Percentiles rank a stretch among this genome's conserved stretches.
These are phyloP conservation scores for Coemansia sp. DNA, from an alignment of 192 early-diverging fungal species.

Conservation along the genomic window DNA sequence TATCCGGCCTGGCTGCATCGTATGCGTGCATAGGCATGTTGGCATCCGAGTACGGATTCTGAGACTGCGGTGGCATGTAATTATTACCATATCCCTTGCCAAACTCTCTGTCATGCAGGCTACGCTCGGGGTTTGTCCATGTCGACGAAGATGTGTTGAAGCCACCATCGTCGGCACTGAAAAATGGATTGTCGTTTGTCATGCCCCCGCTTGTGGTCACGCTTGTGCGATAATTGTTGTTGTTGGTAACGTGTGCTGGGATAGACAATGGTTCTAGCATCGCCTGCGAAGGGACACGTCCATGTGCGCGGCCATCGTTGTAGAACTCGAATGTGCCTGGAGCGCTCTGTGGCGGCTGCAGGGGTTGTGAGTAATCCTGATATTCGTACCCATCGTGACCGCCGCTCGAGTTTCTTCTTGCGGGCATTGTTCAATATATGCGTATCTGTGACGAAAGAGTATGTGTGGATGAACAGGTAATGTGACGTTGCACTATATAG, in stretches of 20 bases:
- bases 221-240: background rate
- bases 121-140: background rate
- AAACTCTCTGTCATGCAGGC: background rate
- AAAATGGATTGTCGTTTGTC: background rate
- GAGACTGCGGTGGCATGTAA: background rate
- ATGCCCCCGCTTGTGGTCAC: background rate
- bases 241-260: background rate
- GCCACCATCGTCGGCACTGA: background rate
- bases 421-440: background rate
- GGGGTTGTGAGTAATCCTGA: background rate
- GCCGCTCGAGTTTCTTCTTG: constrained; percentile 6
- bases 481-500: too few relatives aligned
- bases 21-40: background rate
- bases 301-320: background rate
- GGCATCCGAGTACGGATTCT: constrained; percentile 4
- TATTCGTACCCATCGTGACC: background rate
- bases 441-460: background rate
- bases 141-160: background rate
- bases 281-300: background rate
- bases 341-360: background rate
- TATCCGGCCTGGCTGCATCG: background rate
- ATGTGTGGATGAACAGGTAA: background rate
- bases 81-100: background rate
- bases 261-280: too few relatives aligned
- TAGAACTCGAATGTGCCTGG: background rate